A percentile compares a stretch with the other conserved stretches of the same genome.
Conservation (phyloP, 2,329 filamentous ascomycete genomes). For the Arthrobotrys entomopaga region DNA sequence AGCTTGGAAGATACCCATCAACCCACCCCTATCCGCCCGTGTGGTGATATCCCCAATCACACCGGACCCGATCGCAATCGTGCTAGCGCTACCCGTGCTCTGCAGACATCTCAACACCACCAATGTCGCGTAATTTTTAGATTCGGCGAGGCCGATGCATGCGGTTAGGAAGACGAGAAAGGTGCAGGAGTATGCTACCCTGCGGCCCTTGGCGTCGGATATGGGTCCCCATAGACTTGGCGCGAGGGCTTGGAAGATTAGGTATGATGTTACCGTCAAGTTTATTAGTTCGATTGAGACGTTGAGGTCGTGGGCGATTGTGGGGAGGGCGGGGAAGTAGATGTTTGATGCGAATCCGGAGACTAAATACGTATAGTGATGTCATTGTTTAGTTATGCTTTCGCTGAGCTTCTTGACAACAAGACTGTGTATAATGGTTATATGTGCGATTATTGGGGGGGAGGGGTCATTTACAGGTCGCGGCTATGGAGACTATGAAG, state of each 20-base stretch:
- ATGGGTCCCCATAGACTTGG: slow-evolving; percentile 72
- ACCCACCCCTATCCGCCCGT: slow-evolving; percentile 75
- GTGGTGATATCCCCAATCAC: slow-evolving; percentile 78
- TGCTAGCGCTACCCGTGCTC: slow-evolving; percentile 73
- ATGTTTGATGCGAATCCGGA: slow-evolving; percentile 61
- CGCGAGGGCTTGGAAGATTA: slow-evolving; percentile 70
- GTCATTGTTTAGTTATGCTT: background rate
- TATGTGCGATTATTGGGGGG: too few relatives aligned
- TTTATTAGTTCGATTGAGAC: slow-evolving; percentile 64
- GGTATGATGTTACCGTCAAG: slow-evolving; percentile 69
- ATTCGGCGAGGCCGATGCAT: slow-evolving; percentile 71
- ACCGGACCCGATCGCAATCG: slow-evolving; percentile 75
- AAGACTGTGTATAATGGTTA: too few relatives aligned
- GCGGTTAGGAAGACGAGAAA: slow-evolving; percentile 69
- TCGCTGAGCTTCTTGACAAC: background rate
- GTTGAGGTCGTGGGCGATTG: slow-evolving; percentile 65
- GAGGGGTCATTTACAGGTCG: background rate
- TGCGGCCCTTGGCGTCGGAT: slow-evolving; percentile 70
- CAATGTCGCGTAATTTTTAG: slow-evolving; percentile 69
- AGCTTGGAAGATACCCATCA: slow-evolving; percentile 73
- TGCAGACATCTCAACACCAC: slow-evolving; percentile 72
- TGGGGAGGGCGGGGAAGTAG: slow-evolving; percentile 68
- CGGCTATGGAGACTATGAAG: slow-evolving; percentile 8
- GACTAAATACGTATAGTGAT: background rate
- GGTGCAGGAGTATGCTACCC: slow-evolving; percentile 70